Evolutionary conservation across 1,284 basidiomycete species (phyloP), one percentile per base, ranked within the genome.

Genomic region (Apiotrichum gamsii): DNA sequence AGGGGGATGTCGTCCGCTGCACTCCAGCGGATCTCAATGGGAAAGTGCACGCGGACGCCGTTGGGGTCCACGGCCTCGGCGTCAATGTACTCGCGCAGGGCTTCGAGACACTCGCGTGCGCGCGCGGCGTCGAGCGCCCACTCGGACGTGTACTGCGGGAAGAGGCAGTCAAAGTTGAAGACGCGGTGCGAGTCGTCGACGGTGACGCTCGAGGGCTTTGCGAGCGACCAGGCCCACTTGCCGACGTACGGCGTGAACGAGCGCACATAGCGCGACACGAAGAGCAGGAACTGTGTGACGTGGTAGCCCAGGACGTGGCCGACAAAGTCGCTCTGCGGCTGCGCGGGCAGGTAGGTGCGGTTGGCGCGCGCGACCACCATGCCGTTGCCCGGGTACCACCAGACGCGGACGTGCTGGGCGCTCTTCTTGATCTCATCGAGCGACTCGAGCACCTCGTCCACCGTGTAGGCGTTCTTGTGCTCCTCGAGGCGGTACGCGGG

Each of bases 1-100:
- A 98, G 77, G 85, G 89, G 96, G 51, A 97, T 90, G 61, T 93
- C 88, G 73, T 98, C 94, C 19, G 78, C 77, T 20, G 82, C 82
- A 29, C 87, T 85, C 72, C 90, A 94, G 10, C 95, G 81, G 54
- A 98, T 83, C 75, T 98, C 94, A 64, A 98, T 79, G 4, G 90
- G 88, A 69, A 93, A 96, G 67, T 98, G 93, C 4, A 87, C 83
- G 21, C 87, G 80, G 43, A 90, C 76, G 13, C 93, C 93, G 20
- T 78, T 62, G 0, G 82, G 78, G 63, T 85, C 76, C 16, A 75
- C 70, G 43, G 80, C 77, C 67, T 94, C 87, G 43, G 75, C 70
- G 21, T 81, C 78, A 16, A 94, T 74, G 85, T 88, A 96, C 9
- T 75, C 71, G 36, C 81, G 79, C 57, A 97, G 75, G 47, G 85